Evolutionary conservation across 768 basidiomycete species (phyloP), one percentile per base, ranked within the genome.

Genomic region (Termitomyces eurrhizus): DNA sequence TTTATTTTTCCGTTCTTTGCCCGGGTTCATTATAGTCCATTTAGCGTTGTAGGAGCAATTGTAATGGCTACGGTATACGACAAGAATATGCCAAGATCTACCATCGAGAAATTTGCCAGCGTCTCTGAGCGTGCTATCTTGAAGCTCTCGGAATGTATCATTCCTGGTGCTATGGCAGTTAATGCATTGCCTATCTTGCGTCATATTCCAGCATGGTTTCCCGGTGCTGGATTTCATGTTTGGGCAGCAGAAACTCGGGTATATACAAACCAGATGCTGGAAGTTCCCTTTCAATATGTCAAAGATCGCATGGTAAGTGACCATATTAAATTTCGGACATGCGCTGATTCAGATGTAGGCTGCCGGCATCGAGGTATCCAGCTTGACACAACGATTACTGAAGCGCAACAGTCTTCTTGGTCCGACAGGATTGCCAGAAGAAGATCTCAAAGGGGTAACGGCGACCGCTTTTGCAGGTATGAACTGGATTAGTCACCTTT

Each of bases 31-130:
- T 11, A 35, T 3, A 52, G 36, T 36, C 33, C 4, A 12, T 45
- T 12, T 9, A 64, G 59, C 29, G 32, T 61, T 24, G 53, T 63
- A 21, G 61, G 56, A 2, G 56, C 65, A 8, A 61, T 66, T 4
- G 59, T 61, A 18, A 64, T 72, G 65, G 59, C 68, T 6, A 67
- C 65, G n/a, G 64, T 72, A 46, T 74, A 73, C 53, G 72, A 68
- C 29, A 68, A 71, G 46, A 63, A 72, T 7, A 62, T 72, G n/a
- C 56, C 69, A 4, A 56, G 67, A 1, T 54, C 62, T 2, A 56
- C 67, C 14, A 24, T 61, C 29, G 1, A 29, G 1, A 29, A 29
- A 29, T 29, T 29, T 1, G 29, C 29, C 29, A 1, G 0, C 29
- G 29, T 29, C 29, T 29, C 29, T 29, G 29, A 29, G 29, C 29